phyloP scores from a whole-genome alignment of 495 filamentous ascomycete genomes.

The Aspergillus olivimuriae region DNA sequence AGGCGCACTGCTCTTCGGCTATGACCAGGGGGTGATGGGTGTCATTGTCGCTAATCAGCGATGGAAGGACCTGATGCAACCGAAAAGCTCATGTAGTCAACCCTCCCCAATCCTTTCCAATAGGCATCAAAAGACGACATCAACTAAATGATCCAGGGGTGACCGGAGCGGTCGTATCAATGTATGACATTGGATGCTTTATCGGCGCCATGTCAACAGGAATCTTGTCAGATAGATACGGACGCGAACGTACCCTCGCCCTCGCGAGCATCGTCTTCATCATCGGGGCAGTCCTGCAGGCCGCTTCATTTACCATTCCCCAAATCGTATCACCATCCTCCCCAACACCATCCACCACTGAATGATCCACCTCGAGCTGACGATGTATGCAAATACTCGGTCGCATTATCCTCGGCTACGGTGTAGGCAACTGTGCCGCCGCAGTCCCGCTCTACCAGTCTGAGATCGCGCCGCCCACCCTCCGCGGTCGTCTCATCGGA shows the following conservation, averaged over 20 bases:
- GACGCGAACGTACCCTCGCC: conserved; percentile 65
- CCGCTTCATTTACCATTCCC: conserved; percentile 44
- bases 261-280: conserved; percentile 63
- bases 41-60: conserved; percentile 52
- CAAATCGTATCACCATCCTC: conserved; percentile 36
- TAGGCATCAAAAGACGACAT: too few relatives aligned
- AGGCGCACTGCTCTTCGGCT: conserved; percentile 61
- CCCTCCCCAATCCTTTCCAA: neutral
- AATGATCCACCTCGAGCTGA: too few relatives aligned
- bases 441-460: conserved; percentile 68
- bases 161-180: conserved; percentile 27
- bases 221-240: conserved; percentile 63
- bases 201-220: conserved; percentile 58
- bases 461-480: conserved; percentile 45
- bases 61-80: conserved; percentile 20
- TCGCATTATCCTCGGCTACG: conserved; percentile 52
- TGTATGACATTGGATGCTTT: conserved; percentile 55
- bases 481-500: conserved; percentile 62
- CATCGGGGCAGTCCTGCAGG: conserved; percentile 64
- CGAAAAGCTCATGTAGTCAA: conserved; percentile 13
- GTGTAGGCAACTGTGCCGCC: conserved; percentile 63
- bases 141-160: conserved; percentile 16
- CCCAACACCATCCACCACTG: too few relatives aligned
- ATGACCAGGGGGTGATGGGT: conserved; percentile 60
- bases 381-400: conserved; percentile 39